phyloP scores from a whole-genome alignment of 2,329 filamentous ascomycete species.

The Fusarium fracticaudum region DNA sequence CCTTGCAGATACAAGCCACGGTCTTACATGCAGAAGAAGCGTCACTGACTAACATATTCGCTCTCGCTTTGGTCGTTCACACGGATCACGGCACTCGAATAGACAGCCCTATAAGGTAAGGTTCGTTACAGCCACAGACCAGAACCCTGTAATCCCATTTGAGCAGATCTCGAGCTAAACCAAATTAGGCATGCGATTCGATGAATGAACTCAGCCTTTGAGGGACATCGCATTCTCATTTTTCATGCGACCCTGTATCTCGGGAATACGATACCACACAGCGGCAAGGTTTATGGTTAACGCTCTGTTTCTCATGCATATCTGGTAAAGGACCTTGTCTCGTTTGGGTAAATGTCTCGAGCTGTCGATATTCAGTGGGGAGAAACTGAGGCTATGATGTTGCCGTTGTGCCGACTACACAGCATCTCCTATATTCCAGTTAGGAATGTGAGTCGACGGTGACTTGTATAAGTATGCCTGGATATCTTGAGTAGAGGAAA shows the following conservation, averaged over 20 bases:
- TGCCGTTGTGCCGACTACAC: slow-evolving; percentile 13
- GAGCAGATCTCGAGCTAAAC: slow-evolving; percentile 21
- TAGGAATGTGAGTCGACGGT: background rate
- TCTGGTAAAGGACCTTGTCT: background rate
- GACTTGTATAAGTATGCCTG: slow-evolving; percentile 24
- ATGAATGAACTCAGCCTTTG: background rate
- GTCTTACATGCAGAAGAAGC: background rate
- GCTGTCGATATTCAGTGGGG: background rate
- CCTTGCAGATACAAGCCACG: background rate
- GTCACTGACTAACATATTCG: background rate
- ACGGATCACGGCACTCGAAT: slow-evolving; percentile 19
- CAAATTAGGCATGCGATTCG: slow-evolving; percentile 20
- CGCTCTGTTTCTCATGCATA: background rate
- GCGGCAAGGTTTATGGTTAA: background rate
- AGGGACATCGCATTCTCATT: slow-evolving; percentile 1
- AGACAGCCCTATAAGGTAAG: slow-evolving; percentile 30
- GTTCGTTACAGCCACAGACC: slow-evolving; percentile 12
- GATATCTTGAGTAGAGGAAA: background rate
- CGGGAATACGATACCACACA: background rate
- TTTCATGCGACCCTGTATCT: background rate
- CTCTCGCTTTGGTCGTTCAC: background rate
- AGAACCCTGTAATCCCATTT: background rate
- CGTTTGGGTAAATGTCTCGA: slow-evolving; percentile 6
- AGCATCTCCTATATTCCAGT: background rate
- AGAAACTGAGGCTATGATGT: slow-evolving; percentile 6